phyloP scores from a whole-genome alignment of 306 rosid species.

The Trichosanthes truncata region DNA sequence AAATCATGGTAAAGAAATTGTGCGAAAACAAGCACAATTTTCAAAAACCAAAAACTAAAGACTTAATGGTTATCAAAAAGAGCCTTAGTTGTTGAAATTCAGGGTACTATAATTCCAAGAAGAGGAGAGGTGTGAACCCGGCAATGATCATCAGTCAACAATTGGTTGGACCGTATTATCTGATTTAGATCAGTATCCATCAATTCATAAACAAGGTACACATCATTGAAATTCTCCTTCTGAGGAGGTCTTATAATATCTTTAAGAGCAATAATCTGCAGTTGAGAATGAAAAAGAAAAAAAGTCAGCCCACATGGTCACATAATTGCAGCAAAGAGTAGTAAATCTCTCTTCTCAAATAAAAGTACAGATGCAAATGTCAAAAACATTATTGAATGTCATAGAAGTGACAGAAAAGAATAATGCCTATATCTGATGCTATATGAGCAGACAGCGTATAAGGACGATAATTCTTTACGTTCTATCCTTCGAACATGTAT shows the following conservation, averaged over 20 bases:
- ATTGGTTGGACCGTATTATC: constrained; percentile 79
- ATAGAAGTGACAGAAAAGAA: background rate
- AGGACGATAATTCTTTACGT: background rate
- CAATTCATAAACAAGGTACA: constrained; percentile 71
- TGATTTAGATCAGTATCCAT: constrained; percentile 96
- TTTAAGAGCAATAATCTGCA: constrained; percentile 70
- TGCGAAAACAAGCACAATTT: no score
- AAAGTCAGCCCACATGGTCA: constrained; percentile 13
- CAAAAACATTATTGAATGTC: background rate
- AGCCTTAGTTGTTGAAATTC: background rate
- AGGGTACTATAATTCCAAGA: constrained; percentile 6
- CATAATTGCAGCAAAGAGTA: background rate
- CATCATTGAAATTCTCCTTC: constrained; percentile 84
- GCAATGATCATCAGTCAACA: constrained; percentile 84
- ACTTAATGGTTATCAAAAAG: no score
- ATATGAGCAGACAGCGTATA: background rate
- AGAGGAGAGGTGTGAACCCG: constrained; percentile 49
- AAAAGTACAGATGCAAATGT: background rate
- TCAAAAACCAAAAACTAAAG: no score
- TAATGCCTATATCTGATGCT: background rate
- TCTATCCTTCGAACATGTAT: background rate
- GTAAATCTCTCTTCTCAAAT: background rate
- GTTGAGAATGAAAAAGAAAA: constrained; percentile 9
- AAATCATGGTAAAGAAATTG: no score
- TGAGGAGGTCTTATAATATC: constrained; percentile 90